Percentiles rank a stretch among this genome's conserved stretches.
Conservation (phyloP, 1,139 yeast species). For the Protomyces arabidopsidicola region DNA sequence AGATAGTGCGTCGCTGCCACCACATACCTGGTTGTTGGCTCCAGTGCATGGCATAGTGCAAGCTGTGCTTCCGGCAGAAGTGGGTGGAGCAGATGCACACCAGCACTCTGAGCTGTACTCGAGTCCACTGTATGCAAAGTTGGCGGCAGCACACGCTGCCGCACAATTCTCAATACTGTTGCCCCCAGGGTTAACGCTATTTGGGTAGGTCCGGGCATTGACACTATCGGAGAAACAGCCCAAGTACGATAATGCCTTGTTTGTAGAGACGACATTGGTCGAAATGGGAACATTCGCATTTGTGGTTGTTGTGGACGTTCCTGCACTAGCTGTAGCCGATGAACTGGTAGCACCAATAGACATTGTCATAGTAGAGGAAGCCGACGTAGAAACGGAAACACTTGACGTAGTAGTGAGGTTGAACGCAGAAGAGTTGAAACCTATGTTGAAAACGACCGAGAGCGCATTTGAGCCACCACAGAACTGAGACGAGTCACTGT, state of each 20-base stretch:
- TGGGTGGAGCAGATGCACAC: not conserved
- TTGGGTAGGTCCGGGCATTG: not conserved
- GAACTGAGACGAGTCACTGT: slow-evolving; percentile 33
- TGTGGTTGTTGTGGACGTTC: not conserved
- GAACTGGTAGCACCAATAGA: not conserved
- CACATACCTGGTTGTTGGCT: slow-evolving; percentile 6
- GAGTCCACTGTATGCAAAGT: slow-evolving; percentile 7
- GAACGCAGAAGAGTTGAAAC: not conserved
- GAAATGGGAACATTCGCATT: not conserved
- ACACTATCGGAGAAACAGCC: not conserved
- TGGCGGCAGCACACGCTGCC: not conserved
- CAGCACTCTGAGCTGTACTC: slow-evolving; percentile 24
- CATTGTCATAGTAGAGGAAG: not conserved
- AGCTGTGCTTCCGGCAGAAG: not conserved
- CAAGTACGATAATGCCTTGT: not conserved
- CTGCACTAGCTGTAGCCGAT: not conserved
- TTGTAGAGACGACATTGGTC: not conserved
- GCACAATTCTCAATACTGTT: slow-evolving; percentile 6
- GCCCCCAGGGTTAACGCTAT: not conserved
- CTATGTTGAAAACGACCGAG: not conserved
- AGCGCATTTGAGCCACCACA: not conserved
- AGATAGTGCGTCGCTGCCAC: slow-evolving; percentile 10
- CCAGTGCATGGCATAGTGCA: not conserved
- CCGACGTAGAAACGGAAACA: not conserved
- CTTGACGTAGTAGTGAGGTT: not conserved